These are phyloP conservation scores for Pseudocercospora pini-densiflorae DNA, from an alignment of 2,329 filamentous ascomycete species.

Conservation along the genomic window DNA sequence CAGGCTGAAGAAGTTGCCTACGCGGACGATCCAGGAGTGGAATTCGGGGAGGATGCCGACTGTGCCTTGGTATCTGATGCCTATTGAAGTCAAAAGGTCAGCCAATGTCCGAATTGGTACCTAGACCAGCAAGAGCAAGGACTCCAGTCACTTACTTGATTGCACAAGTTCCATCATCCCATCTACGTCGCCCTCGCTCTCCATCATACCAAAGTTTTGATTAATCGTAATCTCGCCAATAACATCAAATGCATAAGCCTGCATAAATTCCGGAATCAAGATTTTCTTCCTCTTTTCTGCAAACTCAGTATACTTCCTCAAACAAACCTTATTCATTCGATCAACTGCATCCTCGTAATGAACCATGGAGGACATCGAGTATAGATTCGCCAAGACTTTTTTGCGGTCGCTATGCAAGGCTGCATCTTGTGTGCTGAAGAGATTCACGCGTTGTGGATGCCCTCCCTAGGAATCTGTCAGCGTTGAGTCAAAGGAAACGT, in stretches of 20 bases:
- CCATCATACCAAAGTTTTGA: slow-evolving; percentile 45
- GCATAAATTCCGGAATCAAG: slow-evolving; percentile 44
- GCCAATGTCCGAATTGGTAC: background rate
- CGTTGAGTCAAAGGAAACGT: slow-evolving; percentile 22
- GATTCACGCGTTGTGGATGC: slow-evolving; percentile 44
- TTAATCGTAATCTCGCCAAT: slow-evolving; percentile 49
- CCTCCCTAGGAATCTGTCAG: background rate
- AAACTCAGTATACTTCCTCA: background rate
- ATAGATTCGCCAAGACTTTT: slow-evolving; percentile 42
- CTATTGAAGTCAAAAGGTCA: background rate
- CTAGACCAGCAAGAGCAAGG: background rate
- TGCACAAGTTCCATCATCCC: slow-evolving; percentile 41
- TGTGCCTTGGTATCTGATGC: slow-evolving; percentile 42
- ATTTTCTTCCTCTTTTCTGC: background rate
- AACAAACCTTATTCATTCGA: background rate
- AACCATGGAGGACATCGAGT: slow-evolving; percentile 44
- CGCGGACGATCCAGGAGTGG: slow-evolving; percentile 42
- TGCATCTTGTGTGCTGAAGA: slow-evolving; percentile 47
- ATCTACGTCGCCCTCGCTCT: slow-evolving; percentile 34
- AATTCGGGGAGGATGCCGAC: slow-evolving; percentile 45
- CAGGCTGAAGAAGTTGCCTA: slow-evolving; percentile 44
- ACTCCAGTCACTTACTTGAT: background rate
- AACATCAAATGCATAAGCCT: slow-evolving; percentile 49
- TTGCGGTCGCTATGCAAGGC: slow-evolving; percentile 42
- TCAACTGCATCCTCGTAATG: slow-evolving; percentile 46